Base-by-base conservation (phyloP, 2,329 filamentous ascomycete genomes). In the Fusarium burgessii region DNA sequence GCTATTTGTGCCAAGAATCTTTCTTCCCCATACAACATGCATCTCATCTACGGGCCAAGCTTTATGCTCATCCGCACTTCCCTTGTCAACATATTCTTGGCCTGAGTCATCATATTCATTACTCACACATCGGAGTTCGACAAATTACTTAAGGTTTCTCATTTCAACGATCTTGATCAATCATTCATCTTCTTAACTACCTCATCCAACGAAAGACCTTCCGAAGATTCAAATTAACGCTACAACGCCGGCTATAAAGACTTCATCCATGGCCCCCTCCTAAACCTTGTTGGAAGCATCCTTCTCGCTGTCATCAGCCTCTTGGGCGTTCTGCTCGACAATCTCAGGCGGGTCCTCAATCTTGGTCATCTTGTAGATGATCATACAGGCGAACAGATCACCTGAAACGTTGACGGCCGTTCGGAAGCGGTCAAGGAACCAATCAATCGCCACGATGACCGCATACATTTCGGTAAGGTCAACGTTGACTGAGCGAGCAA, bases 381-480 rank as follows among this genome's bases (percentile, higher is more conserved):
- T 65, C 56, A 65, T 74, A 17, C 41, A 33, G 11, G 75, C 77
- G 11, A 82, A 87, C 2, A 86, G 66, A 73, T 88, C 86, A n/a
- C 84, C 84, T 38, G 80, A 83, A 45, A 88, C 85, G 65, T 88
- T 88, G 58, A 83, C 74, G 6, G 83, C 81, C 0, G 86, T 88
- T 17, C 86, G 80, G 81, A 88, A 88, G 32, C 86, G 83, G 76
- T 88, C 86, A n/a, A 87, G 78, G 75, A 88, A 83, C 86, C 85
- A 88, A 68, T 87, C 85, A 46, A 87, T 87, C 27, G 85, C 85
- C 5, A 87, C 82, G 17, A 87, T 84, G 42, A 87, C 84, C 25
- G 82, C 85, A 68, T 84, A 87, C 84, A 86, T 86, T 20, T 80
- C 82, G 0, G 83, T 86, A 36, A 86, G 75, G 3, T 80, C 79